Percentiles rank a stretch among this genome's conserved stretches.
Conservation (phyloP, 1,284 basidiomycete genomes). For the Gymnopus androsaceus region DNA sequence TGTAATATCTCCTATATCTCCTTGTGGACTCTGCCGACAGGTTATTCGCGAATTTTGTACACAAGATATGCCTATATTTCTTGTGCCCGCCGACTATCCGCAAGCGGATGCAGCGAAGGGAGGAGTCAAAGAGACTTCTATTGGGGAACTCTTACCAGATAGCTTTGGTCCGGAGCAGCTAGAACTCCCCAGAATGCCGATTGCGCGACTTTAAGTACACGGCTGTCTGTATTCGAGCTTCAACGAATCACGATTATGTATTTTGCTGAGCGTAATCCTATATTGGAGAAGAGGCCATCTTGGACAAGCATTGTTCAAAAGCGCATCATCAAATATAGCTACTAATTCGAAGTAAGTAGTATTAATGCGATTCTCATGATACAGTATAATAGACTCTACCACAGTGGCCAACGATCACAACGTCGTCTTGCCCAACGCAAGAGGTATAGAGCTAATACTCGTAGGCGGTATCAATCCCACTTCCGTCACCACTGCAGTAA, state of each 20-base stretch:
- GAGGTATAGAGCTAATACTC: slow-evolving; percentile 78
- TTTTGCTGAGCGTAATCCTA: no score
- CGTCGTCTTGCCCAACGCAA: slow-evolving; percentile 64
- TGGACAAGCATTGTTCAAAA: no score
- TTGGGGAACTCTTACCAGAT: slow-evolving; percentile 79
- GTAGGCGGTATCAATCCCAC: slow-evolving; percentile 90
- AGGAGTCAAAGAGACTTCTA: slow-evolving; percentile 62
- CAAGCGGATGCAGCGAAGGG: slow-evolving; percentile 32
- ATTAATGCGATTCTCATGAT: no score
- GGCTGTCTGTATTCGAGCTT: no score
- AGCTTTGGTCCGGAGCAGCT: slow-evolving; percentile 88
- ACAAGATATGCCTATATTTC: slow-evolving; percentile 62
- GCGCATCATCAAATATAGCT: neutral
- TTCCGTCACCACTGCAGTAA: slow-evolving; percentile 96
- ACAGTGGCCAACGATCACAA: no score
- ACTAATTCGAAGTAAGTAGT: no score
- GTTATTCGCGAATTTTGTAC: slow-evolving; percentile 78
- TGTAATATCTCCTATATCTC: slow-evolving; percentile 56
- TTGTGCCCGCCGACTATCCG: slow-evolving; percentile 60
- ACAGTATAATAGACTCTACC: no score
- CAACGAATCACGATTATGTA: no score
- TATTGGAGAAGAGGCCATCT: no score
- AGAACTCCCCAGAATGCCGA: slow-evolving; percentile 42
- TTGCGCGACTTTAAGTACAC: no score
- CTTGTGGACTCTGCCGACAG: slow-evolving; percentile 83